Percentiles rank a stretch among this genome's conserved stretches.
phyloP scores from a whole-genome alignment of 139 green algal genomes.

The Coelastrella sp. region DNA sequence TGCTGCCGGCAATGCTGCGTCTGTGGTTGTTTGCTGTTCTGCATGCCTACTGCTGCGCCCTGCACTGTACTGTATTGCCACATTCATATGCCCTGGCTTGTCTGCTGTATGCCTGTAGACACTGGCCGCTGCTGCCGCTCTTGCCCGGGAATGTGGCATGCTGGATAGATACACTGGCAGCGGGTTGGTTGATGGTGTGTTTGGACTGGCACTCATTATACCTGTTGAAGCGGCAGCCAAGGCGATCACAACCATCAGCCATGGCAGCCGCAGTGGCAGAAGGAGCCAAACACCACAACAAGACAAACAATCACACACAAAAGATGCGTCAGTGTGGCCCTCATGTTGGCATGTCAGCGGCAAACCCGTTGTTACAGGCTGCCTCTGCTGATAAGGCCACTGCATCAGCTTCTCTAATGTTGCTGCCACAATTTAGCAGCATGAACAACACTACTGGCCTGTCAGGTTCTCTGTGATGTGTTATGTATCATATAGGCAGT shows the following conservation, averaged over 20 bases:
- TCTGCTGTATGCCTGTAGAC: background rate
- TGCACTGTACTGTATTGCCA: constrained; percentile 18
- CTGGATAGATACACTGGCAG: constrained; percentile 17
- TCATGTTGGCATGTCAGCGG: no score
- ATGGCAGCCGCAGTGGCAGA: no score
- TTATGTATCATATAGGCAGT: background rate
- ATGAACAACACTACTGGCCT: no score
- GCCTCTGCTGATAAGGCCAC: no score
- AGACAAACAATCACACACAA: no score
- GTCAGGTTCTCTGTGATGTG: no score
- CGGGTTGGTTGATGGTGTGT: constrained; percentile 2
- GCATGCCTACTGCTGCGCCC: background rate
- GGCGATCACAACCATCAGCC: background rate
- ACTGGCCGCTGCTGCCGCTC: constrained; percentile 18
- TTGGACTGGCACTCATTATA: constrained; percentile 4
- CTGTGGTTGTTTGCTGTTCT: background rate
- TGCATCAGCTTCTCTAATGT: no score
- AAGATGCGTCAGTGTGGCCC: no score
- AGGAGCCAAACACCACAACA: no score
- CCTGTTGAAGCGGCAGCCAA: background rate
- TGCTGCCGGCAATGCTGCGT: background rate
- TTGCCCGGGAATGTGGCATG: background rate
- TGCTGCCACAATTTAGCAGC: no score
- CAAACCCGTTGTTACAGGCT: no score
- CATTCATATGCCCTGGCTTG: constrained; percentile 27